These are phyloP conservation scores for Tetracentron sinense DNA, from an alignment of 164 flowering plant species.

Conservation along the genomic window DNA sequence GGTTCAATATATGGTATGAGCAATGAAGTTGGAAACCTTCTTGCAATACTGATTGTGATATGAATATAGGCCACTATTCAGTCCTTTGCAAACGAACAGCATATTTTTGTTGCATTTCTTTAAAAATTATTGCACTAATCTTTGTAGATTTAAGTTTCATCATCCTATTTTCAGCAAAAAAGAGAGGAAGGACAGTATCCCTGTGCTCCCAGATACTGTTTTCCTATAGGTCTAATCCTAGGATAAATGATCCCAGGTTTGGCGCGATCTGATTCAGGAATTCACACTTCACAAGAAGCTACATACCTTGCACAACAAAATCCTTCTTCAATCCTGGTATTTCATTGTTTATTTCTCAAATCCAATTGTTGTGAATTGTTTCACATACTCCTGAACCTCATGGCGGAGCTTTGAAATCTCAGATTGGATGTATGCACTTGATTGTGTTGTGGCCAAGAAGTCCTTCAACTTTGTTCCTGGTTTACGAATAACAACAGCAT, in stretches of 20 bases:
- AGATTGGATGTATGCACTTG: slow-evolving; percentile 35
- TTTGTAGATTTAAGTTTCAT: too few species aligned
- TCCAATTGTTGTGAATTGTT: slow-evolving; percentile 79
- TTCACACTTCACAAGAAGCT: neutral
- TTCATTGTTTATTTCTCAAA: slow-evolving; percentile 79
- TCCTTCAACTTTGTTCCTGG: slow-evolving; percentile 81
- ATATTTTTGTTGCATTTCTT: too few species aligned
- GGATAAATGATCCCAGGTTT: neutral
- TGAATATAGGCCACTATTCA: neutral
- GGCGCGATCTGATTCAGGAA: neutral
- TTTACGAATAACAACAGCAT: slow-evolving; percentile 6
- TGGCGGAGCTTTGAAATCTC: slow-evolving; percentile 59
- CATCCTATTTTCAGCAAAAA: too few species aligned
- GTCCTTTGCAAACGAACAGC: neutral
- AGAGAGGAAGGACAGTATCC: neutral
- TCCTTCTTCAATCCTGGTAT: slow-evolving; percentile 48
- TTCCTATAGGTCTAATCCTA: neutral
- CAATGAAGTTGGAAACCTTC: too few species aligned
- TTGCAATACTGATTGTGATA: too few species aligned
- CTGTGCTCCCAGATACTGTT: neutral
- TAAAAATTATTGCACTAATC: too few species aligned
- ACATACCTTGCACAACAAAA: neutral
- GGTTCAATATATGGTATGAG: too few species aligned
- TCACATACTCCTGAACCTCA: slow-evolving; percentile 70
- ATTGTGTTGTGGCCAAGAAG: slow-evolving; percentile 46